Base-by-base conservation (phyloP, 495 filamentous ascomycete genomes). In the Podospora sp. region DNA sequence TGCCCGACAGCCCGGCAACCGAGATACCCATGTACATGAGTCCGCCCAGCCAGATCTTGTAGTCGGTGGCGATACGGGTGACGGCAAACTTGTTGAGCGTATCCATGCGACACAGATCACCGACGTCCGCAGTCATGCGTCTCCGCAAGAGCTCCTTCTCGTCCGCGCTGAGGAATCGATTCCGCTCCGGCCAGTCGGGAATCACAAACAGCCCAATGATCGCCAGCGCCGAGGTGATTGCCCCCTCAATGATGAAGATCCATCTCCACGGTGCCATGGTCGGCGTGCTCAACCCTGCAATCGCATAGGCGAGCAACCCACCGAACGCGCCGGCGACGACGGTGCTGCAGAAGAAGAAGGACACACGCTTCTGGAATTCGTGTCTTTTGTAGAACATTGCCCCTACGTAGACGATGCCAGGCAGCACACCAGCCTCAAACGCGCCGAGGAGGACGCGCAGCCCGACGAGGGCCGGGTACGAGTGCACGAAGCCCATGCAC, bases 1-100 rank as follows among this genome's bases (percentile, higher is more conserved):
- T 85, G 51, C 92, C 80, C 0, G 87, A 88, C 71, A 87, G 84
- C 50, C 81, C 83, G 53, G 81, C 84, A 51, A 82, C 82, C 1
- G 80, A 80, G 35, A 83, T 71, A 55, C 82, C 84, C 64, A 85
- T 79, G 68, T 86, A 85, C 68, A 83, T 78, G 52, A 86, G 59
- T 2, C 79, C 75, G 35, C 80, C 81, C 26, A 83, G 65, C 65
- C 69, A 71, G 66, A 88, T 81, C 75, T 89, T 88, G 76, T 82
- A 83, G 66, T 88, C 86, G 9, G 69, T 62, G 63, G 86, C 76
- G 20, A 83, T 82, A 12, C 81, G 78, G 72, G 91, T 90, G 8
- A 92, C 80, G 0, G 90, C 88, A 35, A 88, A 88, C 70, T 86
- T 87, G 79, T 90, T 84, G 14, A 90, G 86, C 62, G 90, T 84